These are phyloP conservation scores for Blastobotrys americana DNA, from an alignment of 805 yeast genomes.

Conservation along the genomic window DNA sequence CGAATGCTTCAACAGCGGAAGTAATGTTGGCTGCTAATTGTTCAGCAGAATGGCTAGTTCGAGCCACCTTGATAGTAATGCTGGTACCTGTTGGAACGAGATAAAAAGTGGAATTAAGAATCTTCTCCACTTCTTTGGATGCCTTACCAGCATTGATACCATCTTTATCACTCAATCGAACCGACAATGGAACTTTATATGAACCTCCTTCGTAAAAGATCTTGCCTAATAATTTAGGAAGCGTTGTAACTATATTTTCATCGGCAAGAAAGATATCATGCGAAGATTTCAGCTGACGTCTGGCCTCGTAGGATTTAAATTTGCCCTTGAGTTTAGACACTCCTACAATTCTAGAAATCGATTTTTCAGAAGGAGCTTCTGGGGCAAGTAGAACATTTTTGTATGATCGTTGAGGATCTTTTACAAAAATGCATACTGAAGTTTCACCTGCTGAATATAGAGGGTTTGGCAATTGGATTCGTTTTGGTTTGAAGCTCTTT, in stretches of 20 bases:
- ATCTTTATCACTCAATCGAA: constrained; percentile 24
- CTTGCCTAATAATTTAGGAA: constrained; percentile 82
- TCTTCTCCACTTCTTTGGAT: constrained; percentile 50
- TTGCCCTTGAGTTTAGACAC: constrained; percentile 72
- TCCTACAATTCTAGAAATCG: constrained; percentile 49
- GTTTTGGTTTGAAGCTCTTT: constrained; percentile 39
- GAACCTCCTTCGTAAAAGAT: constrained; percentile 59
- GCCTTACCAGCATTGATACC: constrained; percentile 39
- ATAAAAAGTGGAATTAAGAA: constrained; percentile 51
- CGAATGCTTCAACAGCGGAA: constrained; percentile 45
- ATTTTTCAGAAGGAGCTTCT: constrained; percentile 22
- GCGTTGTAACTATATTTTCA: constrained; percentile 66
- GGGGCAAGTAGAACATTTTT: constrained; percentile 30
- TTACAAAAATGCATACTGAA: constrained; percentile 58
- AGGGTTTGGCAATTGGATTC: constrained; percentile 38
- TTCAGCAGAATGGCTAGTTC: constrained; percentile 36
- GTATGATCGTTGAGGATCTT: constrained; percentile 49
- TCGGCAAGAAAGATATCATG: constrained; percentile 80
- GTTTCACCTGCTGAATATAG: constrained; percentile 37
- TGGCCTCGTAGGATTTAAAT: constrained; percentile 81
- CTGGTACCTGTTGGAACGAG: constrained; percentile 69
- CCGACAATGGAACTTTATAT: constrained; percentile 59
- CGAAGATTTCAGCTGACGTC: constrained; percentile 61
- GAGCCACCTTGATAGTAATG: constrained; percentile 60
- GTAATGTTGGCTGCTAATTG: constrained; percentile 55